A percentile compares a stretch with the other conserved stretches of the same genome.
Conservation (phyloP, 495 filamentous ascomycete species). For the Hypoxylon fuscum region DNA sequence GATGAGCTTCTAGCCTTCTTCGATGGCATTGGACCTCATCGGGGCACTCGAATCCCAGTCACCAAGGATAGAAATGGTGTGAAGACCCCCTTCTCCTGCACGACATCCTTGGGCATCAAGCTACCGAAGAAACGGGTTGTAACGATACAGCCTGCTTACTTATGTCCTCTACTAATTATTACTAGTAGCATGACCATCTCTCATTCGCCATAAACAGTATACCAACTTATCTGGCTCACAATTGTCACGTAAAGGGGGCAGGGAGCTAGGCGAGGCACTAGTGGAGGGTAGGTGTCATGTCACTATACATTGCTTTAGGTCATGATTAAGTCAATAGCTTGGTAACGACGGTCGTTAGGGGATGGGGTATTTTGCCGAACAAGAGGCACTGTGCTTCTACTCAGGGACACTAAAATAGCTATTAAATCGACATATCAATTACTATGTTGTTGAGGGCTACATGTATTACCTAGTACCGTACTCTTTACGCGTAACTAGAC, state of each 20-base stretch:
- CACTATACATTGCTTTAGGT: slow-evolving; percentile 5
- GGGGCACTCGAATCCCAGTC: slow-evolving; percentile 10
- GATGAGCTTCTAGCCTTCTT: neutral
- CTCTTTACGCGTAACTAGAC: no score
- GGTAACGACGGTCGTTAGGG: neutral
- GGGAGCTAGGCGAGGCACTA: neutral
- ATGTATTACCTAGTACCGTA: no score
- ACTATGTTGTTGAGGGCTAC: no score
- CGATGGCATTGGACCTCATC: neutral
- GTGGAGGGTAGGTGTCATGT: neutral
- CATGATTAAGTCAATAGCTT: neutral
- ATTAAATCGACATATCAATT: no score
- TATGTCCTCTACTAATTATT: slow-evolving; percentile 3
- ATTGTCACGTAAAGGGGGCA: neutral
- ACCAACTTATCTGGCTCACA: neutral
- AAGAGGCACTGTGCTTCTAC: no score
- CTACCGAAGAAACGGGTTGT: slow-evolving; percentile 1
- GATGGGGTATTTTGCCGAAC: no score
- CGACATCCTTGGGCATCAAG: neutral
- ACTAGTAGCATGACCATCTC: neutral
- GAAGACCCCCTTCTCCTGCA: neutral
- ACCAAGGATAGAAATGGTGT: neutral
- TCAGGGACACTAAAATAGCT: no score
- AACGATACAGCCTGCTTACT: slow-evolving; percentile 1
- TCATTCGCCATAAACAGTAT: neutral